These are phyloP conservation scores for Tetrahymena borealis DNA, from an alignment of 73 alveolate species.

Conservation along the genomic window DNA sequence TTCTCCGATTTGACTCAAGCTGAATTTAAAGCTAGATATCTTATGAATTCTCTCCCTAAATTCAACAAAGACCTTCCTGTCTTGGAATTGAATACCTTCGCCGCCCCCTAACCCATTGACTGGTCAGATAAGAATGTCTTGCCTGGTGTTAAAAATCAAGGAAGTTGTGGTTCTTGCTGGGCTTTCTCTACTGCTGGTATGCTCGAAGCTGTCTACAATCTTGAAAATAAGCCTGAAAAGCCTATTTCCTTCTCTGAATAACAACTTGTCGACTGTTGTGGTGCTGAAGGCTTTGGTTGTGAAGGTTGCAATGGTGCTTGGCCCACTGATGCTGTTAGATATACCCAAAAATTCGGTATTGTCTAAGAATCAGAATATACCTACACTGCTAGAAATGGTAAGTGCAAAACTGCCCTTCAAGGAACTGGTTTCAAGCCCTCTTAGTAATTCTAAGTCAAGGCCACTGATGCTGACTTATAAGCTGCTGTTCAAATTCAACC, in stretches of 20 bases:
- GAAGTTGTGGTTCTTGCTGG: constrained; percentile 47
- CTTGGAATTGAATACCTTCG: background rate
- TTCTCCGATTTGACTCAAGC: constrained; percentile 59
- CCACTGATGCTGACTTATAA: background rate
- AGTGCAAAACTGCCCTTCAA: constrained; percentile 15
- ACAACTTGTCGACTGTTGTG: constrained; percentile 48
- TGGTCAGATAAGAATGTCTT: constrained; percentile 43
- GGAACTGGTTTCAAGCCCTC: background rate
- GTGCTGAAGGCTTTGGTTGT: constrained; percentile 41
- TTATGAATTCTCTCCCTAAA: background rate
- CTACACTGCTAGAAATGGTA: constrained; percentile 24
- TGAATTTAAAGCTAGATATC: constrained; percentile 18
- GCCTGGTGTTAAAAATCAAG: constrained; percentile 47
- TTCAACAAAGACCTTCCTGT: background rate
- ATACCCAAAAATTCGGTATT: constrained; percentile 7
- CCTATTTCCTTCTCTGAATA: constrained; percentile 38
- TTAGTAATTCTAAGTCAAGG: background rate
- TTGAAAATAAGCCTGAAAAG: background rate
- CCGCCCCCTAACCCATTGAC: background rate
- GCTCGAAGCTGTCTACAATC: constrained; percentile 29
- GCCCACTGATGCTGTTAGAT: constrained; percentile 32
- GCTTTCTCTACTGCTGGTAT: constrained; percentile 64
- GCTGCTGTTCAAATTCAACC: background rate
- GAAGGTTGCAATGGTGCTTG: constrained; percentile 61
- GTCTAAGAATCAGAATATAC: constrained; percentile 34